Evolutionary conservation across 1,284 basidiomycete species (phyloP).

Genomic region (Puccinia novopanici): DNA sequence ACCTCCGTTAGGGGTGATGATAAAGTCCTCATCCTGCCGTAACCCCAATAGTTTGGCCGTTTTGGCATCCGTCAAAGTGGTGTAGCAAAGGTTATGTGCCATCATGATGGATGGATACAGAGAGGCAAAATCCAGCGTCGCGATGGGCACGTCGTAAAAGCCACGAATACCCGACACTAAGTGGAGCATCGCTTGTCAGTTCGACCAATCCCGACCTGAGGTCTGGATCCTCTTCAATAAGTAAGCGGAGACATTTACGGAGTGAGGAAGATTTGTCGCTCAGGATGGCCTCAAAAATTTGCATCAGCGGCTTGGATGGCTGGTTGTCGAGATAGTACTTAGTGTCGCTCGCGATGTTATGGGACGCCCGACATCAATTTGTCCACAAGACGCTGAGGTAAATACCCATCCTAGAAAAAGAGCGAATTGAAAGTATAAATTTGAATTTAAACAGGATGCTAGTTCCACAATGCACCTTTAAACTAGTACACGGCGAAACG

Average conservation of each 20-base stretch:
- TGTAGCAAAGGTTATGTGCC: conserved; percentile 97
- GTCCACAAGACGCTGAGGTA: conserved; percentile 88
- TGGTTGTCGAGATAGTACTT: conserved; percentile 96
- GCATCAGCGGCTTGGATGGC: conserved; percentile 87
- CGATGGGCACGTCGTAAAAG: conserved; percentile 90
- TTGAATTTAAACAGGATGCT: neutral
- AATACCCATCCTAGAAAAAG: conserved; percentile 79
- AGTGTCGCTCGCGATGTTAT: conserved; percentile 94
- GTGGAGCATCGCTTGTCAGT: neutral
- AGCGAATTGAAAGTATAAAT: neutral
- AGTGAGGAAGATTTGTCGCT: conserved; percentile 81
- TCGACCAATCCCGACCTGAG: neutral
- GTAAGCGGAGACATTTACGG: conserved; percentile 64
- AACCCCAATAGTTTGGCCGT: conserved; percentile 76
- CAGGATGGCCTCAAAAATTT: too few relatives aligned
- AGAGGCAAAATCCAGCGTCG: conserved; percentile 93
- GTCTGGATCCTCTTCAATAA: too few relatives aligned
- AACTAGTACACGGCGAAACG: conserved; percentile 90
- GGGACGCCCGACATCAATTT: too few relatives aligned
- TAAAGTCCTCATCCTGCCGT: conserved; percentile 81
- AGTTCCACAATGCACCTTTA: conserved; percentile 68
- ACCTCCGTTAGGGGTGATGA: conserved; percentile 71
- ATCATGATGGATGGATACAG: conserved; percentile 99
- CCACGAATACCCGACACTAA: conserved; percentile 78
- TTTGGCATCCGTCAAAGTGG: conserved; percentile 76